phyloP scores from a whole-genome alignment of 225 moss, liverwort and hornwort species.

The Marchantia paleacea region DNA sequence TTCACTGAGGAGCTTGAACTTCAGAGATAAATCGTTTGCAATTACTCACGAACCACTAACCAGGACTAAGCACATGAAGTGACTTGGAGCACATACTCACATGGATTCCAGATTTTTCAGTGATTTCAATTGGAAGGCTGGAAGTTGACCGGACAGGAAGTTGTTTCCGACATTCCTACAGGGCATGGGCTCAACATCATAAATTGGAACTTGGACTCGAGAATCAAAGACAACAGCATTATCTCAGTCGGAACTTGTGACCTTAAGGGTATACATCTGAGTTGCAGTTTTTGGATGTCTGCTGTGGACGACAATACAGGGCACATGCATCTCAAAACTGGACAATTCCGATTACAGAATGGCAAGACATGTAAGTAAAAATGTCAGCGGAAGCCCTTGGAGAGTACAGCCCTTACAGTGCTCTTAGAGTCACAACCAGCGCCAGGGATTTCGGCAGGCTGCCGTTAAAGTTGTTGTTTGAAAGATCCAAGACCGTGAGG shows the following conservation, averaged over 20 bases:
- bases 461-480: constrained; percentile 10
- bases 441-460: constrained; percentile 1
- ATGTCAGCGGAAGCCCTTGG: neutral
- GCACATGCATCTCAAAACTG: too few species aligned
- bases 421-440: neutral
- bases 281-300: too few species aligned
- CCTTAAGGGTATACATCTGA: neutral
- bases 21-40: neutral
- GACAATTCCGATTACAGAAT: neutral
- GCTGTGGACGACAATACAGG: neutral
- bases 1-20: neutral
- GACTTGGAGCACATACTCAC: neutral
- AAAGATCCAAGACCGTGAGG: constrained; percentile 12
- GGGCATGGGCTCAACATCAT: neutral
- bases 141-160: constrained; percentile 13
- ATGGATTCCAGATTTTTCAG: constrained; percentile 1
- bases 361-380: neutral
- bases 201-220: neutral
- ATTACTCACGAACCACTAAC: neutral
- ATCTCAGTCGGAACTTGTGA: too few species aligned
- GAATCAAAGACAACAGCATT: too few species aligned
- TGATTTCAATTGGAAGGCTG: neutral
- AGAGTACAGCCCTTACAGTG: constrained; percentile 1
- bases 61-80: too few species aligned
- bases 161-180: neutral